Evolutionary conservation across 1,139 yeast genomes (phyloP).

Genomic region (Blastobotrys capitulatus): DNA sequence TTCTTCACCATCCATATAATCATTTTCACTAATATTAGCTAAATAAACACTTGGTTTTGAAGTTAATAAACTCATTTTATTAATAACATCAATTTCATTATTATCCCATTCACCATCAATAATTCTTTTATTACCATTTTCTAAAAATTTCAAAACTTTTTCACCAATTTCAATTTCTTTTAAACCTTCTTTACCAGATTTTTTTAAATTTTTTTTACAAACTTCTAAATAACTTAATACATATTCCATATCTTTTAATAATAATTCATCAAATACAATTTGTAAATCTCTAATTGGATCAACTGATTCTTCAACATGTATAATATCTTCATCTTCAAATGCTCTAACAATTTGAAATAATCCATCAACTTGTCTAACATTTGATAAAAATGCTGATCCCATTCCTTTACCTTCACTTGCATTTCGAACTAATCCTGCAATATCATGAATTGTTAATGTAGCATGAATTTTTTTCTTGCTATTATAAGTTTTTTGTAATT

Average conservation of each 20-base stretch:
- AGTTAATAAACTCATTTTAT: constrained; percentile 73
- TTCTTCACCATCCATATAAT: constrained; percentile 52
- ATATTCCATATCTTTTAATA: constrained; percentile 91
- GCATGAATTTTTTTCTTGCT: constrained; percentile 79
- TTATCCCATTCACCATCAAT: constrained; percentile 84
- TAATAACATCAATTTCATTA: constrained; percentile 86
- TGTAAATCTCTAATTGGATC: constrained; percentile 89
- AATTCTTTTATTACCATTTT: constrained; percentile 74
- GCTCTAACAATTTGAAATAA: constrained; percentile 93
- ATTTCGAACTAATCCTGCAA: constrained; percentile 94
- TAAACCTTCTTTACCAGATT: constrained; percentile 47
- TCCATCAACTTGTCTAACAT: constrained; percentile 94
- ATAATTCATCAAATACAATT: constrained; percentile 78
- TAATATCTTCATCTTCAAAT: constrained; percentile 90
- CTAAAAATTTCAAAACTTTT: constrained; percentile 66
- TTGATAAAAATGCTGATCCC: constrained; percentile 93
- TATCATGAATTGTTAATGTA: constrained; percentile 82
- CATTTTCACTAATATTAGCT: constrained; percentile 86
- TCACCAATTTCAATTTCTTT: constrained; percentile 77
- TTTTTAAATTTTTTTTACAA: constrained; percentile 61
- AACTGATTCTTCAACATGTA: constrained; percentile 74
- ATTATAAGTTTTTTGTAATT: constrained; percentile 63
- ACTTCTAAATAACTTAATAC: constrained; percentile 81
- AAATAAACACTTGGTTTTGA: constrained; percentile 92
- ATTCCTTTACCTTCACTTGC: constrained; percentile 95